Evolutionary conservation across 805 yeast genomes (phyloP).

Genomic region (Candida stauntonica): DNA sequence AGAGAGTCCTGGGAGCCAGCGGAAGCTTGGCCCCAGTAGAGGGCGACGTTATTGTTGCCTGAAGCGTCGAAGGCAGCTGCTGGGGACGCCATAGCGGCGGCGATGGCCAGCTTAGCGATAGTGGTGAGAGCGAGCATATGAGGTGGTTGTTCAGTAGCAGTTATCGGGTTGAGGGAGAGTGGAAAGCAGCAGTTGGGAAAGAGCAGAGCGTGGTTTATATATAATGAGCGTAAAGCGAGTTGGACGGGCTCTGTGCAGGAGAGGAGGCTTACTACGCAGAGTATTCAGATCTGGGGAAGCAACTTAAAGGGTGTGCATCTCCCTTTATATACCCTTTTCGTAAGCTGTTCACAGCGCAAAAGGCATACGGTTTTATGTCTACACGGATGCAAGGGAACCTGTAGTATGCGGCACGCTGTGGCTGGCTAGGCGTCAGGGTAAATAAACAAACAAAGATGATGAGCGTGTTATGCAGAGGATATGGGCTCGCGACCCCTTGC

Average conservation of each 20-base stretch:
- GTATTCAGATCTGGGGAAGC: no score
- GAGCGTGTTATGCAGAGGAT: no score
- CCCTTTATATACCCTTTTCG: no score
- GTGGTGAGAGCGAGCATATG: slow-evolving; percentile 4
- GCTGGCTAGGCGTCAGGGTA: not conserved
- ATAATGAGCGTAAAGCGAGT: no score
- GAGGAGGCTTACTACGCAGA: no score
- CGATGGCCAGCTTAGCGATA: slow-evolving; percentile 10
- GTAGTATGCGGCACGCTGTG: not conserved
- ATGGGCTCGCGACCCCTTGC: no score
- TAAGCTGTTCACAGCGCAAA: no score
- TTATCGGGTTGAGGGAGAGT: not conserved
- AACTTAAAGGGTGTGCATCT: no score
- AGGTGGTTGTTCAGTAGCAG: not conserved
- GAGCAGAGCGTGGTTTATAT: not conserved
- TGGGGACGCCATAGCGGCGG: slow-evolving; percentile 5
- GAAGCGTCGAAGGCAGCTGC: slow-evolving; percentile 31
- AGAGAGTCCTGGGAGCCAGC: slow-evolving; percentile 49
- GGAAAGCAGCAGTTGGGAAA: not conserved
- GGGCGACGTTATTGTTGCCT: slow-evolving; percentile 57
- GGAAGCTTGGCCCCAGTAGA: slow-evolving; percentile 89
- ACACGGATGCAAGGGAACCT: not conserved
- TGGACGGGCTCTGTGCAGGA: not conserved
- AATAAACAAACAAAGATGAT: not conserved
- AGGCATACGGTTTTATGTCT: no score